Conservation (phyloP, 2,329 filamentous ascomycete genomes). For the Fusarium pseudonygamai region DNA sequence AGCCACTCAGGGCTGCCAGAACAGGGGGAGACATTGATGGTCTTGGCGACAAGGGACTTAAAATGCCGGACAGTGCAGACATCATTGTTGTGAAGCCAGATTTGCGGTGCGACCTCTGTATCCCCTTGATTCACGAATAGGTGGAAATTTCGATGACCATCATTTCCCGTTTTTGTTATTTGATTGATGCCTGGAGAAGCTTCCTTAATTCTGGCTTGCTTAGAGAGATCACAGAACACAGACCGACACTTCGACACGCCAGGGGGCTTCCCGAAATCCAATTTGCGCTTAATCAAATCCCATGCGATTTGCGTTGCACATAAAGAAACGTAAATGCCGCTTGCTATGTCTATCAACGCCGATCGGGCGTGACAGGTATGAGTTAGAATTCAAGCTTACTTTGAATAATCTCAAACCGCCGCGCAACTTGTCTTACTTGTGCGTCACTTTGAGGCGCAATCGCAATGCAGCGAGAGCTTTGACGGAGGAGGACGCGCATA, state of each 20-base stretch:
- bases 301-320: constrained; percentile 29
- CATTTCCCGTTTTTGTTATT: constrained; percentile 2
- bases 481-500: constrained; percentile 6
- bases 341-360: constrained; percentile 30
- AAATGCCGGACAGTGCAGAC: constrained; percentile 24
- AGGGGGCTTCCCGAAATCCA: constrained; percentile 15
- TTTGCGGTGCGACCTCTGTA: constrained; percentile 22
- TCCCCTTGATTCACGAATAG: constrained; percentile 1
- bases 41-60: constrained; percentile 37
- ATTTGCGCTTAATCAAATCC: constrained; percentile 22
- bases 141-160: constrained; percentile 22
- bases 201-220: constrained; percentile 3
- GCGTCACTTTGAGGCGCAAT: constrained; percentile 29
- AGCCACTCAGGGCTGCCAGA: constrained; percentile 22
- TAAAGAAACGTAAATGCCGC: constrained; percentile 17
- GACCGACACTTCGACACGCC: constrained; percentile 24
- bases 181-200: not conserved
- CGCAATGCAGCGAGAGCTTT: not conserved
- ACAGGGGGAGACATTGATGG: constrained; percentile 29
- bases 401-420: constrained; percentile 41
- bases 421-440: constrained; percentile 39
- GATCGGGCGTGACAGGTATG: constrained; percentile 30
- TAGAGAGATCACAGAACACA: not conserved
- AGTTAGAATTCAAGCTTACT: constrained; percentile 45
- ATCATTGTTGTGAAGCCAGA: constrained; percentile 1